Conservation (phyloP, 1,139 yeast genomes). For the Tardiomyces digboiensis region DNA sequence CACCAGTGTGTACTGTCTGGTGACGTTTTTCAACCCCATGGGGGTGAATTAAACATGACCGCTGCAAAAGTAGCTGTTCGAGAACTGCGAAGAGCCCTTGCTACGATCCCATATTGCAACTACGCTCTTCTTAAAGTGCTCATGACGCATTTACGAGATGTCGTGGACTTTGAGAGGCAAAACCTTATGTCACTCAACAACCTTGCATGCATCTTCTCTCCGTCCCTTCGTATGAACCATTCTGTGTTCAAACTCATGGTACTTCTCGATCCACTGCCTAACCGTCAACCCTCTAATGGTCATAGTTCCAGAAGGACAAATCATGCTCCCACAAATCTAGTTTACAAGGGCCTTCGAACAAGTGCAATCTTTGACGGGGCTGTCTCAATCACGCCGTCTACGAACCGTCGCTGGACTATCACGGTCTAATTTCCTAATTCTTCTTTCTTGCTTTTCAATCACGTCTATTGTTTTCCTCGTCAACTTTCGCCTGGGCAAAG, state of each 20-base stretch:
- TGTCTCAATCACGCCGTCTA: too few relatives aligned
- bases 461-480: too few relatives aligned
- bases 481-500: too few relatives aligned
- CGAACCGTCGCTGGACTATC: too few relatives aligned
- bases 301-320: too few relatives aligned
- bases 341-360: too few relatives aligned
- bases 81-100: conserved; percentile 15
- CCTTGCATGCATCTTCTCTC: conserved; percentile 23
- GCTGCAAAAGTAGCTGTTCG: conserved; percentile 3
- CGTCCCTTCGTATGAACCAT: conserved; percentile 21
- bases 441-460: too few relatives aligned
- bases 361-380: too few relatives aligned
- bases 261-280: not conserved
- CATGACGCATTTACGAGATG: conserved; percentile 17
- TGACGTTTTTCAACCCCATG: not conserved
- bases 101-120: conserved; percentile 14
- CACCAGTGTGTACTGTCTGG: conserved; percentile 11
- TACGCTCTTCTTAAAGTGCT: conserved; percentile 20
- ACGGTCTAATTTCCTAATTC: too few relatives aligned
- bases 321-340: too few relatives aligned
- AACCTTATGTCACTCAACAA: conserved; percentile 24
- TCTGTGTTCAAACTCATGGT: conserved; percentile 14
- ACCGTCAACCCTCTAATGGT: not conserved
- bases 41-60: not conserved
- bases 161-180: conserved; percentile 10